Conservation (phyloP, 805 yeast species). For the Metschnikowia drakensbergensis region DNA sequence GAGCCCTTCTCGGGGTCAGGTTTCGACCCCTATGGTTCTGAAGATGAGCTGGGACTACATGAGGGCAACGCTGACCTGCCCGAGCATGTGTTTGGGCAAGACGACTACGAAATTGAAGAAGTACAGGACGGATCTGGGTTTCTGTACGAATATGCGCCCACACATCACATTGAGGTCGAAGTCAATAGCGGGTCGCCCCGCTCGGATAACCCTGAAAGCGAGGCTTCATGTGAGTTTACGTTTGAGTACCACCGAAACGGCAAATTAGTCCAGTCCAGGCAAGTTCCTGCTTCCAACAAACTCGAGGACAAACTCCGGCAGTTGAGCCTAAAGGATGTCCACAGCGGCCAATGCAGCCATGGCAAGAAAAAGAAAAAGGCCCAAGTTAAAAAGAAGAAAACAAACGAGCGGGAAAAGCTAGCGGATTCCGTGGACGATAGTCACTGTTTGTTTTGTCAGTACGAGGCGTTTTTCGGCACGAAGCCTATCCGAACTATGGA, state of each 20-base stretch:
- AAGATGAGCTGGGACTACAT: constrained; percentile 39
- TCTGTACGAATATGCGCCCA: constrained; percentile 29
- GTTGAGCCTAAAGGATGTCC: constrained; percentile 23
- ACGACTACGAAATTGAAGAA: constrained; percentile 40
- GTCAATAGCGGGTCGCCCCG: constrained; percentile 34
- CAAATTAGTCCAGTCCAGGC: constrained; percentile 23
- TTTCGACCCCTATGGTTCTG: constrained; percentile 28
- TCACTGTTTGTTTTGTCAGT: constrained; percentile 49
- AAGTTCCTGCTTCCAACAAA: constrained; percentile 33
- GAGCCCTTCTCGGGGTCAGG: constrained; percentile 8
- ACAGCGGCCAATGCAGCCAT: constrained; percentile 5
- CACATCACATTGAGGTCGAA: constrained; percentile 42
- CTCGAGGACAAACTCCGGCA: constrained; percentile 37
- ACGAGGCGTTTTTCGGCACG: constrained; percentile 47
- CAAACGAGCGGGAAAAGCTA: not conserved
- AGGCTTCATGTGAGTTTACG: constrained; percentile 43
- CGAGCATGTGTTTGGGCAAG: constrained; percentile 20
- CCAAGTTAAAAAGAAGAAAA: constrained; percentile 12
- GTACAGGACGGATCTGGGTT: constrained; percentile 25
- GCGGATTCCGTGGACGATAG: constrained; percentile 1
- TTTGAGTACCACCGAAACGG: constrained; percentile 43
- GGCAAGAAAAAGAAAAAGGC: constrained; percentile 14
- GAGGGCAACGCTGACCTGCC: constrained; percentile 27
- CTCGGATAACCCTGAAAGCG: constrained; percentile 27
- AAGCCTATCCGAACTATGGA: constrained; percentile 49